phyloP scores from a whole-genome alignment of 2,329 filamentous ascomycete species.

The Penicillium capsulatum region DNA sequence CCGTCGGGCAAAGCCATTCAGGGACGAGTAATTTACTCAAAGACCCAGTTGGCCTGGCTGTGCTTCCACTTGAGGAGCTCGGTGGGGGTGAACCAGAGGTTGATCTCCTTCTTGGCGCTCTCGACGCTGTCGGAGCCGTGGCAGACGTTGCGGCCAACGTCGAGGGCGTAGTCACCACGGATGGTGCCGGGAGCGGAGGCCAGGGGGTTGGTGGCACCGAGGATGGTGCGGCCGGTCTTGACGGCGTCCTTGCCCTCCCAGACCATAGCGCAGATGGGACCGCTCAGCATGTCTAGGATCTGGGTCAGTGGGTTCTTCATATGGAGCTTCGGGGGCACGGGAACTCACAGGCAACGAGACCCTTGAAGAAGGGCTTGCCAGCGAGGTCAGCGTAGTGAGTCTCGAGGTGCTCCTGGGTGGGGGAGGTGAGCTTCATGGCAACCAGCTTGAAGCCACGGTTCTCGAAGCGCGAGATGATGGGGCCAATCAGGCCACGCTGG shows the following conservation, averaged over 20 bases:
- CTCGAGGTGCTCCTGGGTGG: conserved; percentile 93
- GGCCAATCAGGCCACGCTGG: conserved; percentile 93
- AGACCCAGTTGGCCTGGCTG: conserved; percentile 87
- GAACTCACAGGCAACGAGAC: conserved; percentile 80
- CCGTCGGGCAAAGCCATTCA: conserved; percentile 14
- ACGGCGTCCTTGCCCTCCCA: conserved; percentile 99
- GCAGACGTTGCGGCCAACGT: conserved; percentile 97
- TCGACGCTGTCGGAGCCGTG: conserved; percentile 98
- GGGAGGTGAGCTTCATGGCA: conserved; percentile 90
- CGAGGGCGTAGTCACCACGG: conserved; percentile 86
- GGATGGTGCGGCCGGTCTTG: conserved; percentile 93
- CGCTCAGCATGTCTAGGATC: conserved; percentile 81
- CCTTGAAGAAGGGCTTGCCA: conserved; percentile 94
- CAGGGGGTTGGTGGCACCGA: conserved; percentile 98
- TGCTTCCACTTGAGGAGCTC: conserved; percentile 84
- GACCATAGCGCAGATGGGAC: conserved; percentile 98
- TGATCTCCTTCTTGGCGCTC: conserved; percentile 99
- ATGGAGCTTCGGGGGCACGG: conserved; percentile 3
- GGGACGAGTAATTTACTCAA: conserved; percentile 60
- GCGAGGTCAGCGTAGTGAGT: conserved; percentile 92
- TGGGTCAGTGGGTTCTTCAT: conserved; percentile 9
- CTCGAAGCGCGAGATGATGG: conserved; percentile 98
- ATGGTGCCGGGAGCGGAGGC: conserved; percentile 95
- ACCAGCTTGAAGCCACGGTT: conserved; percentile 97
- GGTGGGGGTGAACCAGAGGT: conserved; percentile 90